phyloP scores from a whole-genome alignment of 306 rosid species.

The Malus asiatica region DNA sequence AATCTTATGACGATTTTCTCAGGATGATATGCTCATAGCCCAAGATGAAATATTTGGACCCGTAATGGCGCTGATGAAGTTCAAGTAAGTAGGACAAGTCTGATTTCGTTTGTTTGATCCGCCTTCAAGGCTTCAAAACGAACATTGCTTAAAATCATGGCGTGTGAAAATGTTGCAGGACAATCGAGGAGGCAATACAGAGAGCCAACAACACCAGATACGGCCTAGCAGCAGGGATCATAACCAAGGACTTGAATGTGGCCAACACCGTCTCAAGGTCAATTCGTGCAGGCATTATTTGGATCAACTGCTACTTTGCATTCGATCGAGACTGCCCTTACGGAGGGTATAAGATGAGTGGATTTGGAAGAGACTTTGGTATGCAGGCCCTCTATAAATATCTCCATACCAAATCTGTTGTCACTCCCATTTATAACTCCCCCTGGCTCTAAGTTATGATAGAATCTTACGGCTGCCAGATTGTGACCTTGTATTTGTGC shows the following conservation, averaged over 20 bases:
- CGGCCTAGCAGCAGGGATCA: constrained; percentile 82
- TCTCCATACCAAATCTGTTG: constrained; percentile 66
- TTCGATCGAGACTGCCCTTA: constrained; percentile 57
- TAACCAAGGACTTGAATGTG: constrained; percentile 57
- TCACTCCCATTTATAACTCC: constrained; percentile 69
- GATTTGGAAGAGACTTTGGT: constrained; percentile 82
- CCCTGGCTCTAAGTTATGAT: constrained; percentile 26
- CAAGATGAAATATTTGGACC: constrained; percentile 89
- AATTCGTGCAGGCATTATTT: constrained; percentile 61
- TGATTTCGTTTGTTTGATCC: background rate
- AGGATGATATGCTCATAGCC: constrained; percentile 73
- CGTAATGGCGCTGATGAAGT: constrained; percentile 59
- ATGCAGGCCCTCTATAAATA: constrained; percentile 51
- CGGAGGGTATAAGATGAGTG: constrained; percentile 83
- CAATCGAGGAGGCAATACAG: constrained; percentile 65
- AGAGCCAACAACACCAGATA: constrained; percentile 64
- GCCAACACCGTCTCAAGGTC: constrained; percentile 86
- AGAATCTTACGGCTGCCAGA: too few relatives aligned
- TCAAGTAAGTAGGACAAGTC: constrained; percentile 48
- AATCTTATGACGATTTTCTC: background rate
- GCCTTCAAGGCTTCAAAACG: background rate
- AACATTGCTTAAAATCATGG: background rate
- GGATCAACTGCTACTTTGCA: constrained; percentile 79
- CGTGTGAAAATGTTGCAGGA: constrained; percentile 26
- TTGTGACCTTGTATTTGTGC: too few relatives aligned